phyloP scores from a whole-genome alignment of 2,329 filamentous ascomycete species.

The Arthroderma uncinatum region DNA sequence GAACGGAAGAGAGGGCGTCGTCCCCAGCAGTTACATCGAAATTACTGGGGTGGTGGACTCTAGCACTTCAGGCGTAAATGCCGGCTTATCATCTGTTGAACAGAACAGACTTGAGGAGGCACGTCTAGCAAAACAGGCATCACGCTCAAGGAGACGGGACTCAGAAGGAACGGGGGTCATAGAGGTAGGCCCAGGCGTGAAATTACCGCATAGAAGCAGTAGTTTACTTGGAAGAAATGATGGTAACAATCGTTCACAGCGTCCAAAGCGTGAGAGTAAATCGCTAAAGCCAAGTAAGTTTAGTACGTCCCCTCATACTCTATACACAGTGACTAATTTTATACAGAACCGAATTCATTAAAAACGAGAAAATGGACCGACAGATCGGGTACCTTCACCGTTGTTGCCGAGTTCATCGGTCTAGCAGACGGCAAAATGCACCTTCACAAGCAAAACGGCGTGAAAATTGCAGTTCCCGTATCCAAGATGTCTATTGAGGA shows the following conservation, averaged over 20 bases:
- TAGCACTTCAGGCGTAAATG: conserved; percentile 46
- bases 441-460: conserved; percentile 91
- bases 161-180: conserved; percentile 42
- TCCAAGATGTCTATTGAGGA: conserved; percentile 93
- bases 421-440: conserved; percentile 95
- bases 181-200: conserved; percentile 68
- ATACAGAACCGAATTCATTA: conserved; percentile 62
- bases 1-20: conserved; percentile 89
- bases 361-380: conserved; percentile 93
- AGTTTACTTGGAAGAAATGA: conserved; percentile 58
- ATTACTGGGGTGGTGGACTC: conserved; percentile 56
- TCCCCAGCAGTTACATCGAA: conserved; percentile 93
- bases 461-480: conserved; percentile 94
- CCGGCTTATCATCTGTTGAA: conserved; percentile 58
- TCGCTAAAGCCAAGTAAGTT: conserved; percentile 63
- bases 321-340: not conserved
- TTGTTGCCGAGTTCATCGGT: conserved; percentile 91
- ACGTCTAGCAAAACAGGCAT: conserved; percentile 67
- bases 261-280: conserved; percentile 59
- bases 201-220: conserved; percentile 66
- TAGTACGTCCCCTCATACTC: not conserved
- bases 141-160: conserved; percentile 50
- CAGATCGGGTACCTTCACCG: conserved; percentile 87
- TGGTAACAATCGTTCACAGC: conserved; percentile 63
- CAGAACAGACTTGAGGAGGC: conserved; percentile 71